These are phyloP conservation scores for Neoboletus magnificus DNA, from an alignment of 768 basidiomycete species.

Conservation along the genomic window DNA sequence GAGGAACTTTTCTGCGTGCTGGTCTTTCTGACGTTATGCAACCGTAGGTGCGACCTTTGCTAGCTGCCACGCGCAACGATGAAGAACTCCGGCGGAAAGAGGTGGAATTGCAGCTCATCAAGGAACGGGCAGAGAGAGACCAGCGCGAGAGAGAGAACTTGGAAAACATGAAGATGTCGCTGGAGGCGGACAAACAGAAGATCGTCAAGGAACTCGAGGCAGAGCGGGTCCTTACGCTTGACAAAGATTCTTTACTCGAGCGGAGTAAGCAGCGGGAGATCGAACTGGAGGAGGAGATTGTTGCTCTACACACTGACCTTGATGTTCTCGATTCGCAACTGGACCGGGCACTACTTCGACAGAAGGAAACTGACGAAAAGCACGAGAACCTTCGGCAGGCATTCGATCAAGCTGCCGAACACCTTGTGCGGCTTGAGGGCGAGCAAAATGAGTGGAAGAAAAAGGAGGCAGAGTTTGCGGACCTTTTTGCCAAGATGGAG, in stretches of 20 bases:
- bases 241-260: constrained; percentile 81
- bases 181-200: constrained; percentile 81
- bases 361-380: constrained; percentile 79
- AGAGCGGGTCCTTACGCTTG: constrained; percentile 72
- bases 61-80: constrained; percentile 90
- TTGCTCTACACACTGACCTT: constrained; percentile 75
- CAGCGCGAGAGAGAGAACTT: constrained; percentile 75
- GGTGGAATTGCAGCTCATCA: constrained; percentile 72
- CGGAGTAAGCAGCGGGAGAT: constrained; percentile 82
- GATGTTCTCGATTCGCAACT: constrained; percentile 84
- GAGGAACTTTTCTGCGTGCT: neutral
- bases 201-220: constrained; percentile 80
- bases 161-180: constrained; percentile 73
- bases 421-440: constrained; percentile 75
- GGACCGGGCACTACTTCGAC: constrained; percentile 70
- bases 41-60: constrained; percentile 79
- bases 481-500: constrained; percentile 55
- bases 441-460: constrained; percentile 66
- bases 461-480: constrained; percentile 61
- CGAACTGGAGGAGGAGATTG: constrained; percentile 82
- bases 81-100: constrained; percentile 89
- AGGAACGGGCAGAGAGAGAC: constrained; percentile 86
- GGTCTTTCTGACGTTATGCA: constrained; percentile 5
- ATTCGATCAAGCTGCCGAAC: constrained; percentile 83
- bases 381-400: constrained; percentile 65